phyloP scores from a whole-genome alignment of 352 stramenopile species.

The Saprolegnia diclina region DNA sequence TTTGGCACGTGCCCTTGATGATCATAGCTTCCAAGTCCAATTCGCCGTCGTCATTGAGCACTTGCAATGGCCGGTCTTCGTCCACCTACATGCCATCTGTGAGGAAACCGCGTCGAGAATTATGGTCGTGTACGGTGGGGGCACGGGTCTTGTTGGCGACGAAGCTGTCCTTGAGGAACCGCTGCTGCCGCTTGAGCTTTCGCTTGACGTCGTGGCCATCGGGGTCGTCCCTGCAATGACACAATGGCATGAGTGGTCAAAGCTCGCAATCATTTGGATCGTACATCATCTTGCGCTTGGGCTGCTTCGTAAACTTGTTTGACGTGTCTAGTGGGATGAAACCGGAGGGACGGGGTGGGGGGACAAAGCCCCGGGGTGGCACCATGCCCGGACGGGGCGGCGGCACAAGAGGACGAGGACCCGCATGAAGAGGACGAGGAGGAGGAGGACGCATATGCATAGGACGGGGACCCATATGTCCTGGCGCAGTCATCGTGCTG shows the following conservation, averaged over 20 bases:
- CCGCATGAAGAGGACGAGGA: conserved; percentile 4
- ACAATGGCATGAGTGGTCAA: too few relatives aligned
- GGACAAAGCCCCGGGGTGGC: neutral
- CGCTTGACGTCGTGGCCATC: conserved; percentile 45
- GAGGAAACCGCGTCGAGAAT: conserved; percentile 35
- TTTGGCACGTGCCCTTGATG: conserved; percentile 92
- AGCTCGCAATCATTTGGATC: too few relatives aligned
- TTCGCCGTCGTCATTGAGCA: conserved; percentile 70
- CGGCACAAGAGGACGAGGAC: neutral
- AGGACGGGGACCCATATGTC: neutral
- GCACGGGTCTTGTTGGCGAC: conserved; percentile 58
- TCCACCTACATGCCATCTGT: conserved; percentile 26
- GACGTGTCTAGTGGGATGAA: conserved; percentile 42
- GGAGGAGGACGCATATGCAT: conserved; percentile 13
- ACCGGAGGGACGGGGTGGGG: conserved; percentile 18
- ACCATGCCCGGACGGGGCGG: conserved; percentile 21
- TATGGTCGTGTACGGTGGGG: conserved; percentile 35
- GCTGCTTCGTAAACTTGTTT: conserved; percentile 49
- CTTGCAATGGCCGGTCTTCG: conserved; percentile 37
- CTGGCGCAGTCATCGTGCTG: neutral
- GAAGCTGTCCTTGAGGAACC: conserved; percentile 69
- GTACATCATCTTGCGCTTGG: conserved; percentile 47
- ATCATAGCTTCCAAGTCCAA: conserved; percentile 83
- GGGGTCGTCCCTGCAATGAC: conserved; percentile 30
- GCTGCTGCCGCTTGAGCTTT: conserved; percentile 67